Conservation (phyloP, 1,284 basidiomycete genomes). For the Papiliotrema terrestris region DNA sequence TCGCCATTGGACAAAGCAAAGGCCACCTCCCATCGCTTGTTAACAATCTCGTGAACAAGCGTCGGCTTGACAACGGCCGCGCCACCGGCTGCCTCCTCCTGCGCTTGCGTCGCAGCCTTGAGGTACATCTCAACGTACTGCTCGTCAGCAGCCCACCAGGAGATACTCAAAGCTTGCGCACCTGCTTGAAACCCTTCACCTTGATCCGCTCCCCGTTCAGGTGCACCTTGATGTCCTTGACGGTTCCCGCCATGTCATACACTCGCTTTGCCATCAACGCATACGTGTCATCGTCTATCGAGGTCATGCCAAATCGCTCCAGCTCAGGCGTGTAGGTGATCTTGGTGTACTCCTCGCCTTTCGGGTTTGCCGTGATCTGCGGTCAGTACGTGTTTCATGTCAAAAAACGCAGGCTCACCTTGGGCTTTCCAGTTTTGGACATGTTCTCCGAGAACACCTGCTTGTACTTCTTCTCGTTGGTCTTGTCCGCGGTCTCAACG, state of each 20-base stretch:
- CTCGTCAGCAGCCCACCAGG: not conserved
- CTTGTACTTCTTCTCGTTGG: slow-evolving; percentile 83
- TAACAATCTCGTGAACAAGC: slow-evolving; percentile 77
- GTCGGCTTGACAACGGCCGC: slow-evolving; percentile 70
- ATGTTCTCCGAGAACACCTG: slow-evolving; percentile 96
- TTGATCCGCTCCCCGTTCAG: slow-evolving; percentile 90
- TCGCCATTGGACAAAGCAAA: slow-evolving; percentile 85
- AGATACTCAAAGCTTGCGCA: slow-evolving; percentile 11
- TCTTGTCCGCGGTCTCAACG: slow-evolving; percentile 95
- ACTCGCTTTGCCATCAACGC: slow-evolving; percentile 91
- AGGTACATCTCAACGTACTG: slow-evolving; percentile 92
- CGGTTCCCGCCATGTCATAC: slow-evolving; percentile 94
- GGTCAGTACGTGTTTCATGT: slow-evolving; percentile 5
- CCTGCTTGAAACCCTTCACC: slow-evolving; percentile 91
- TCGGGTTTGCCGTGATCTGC: slow-evolving; percentile 79
- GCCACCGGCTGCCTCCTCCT: slow-evolving; percentile 66
- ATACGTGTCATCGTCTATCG: slow-evolving; percentile 87
- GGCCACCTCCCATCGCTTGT: slow-evolving; percentile 87
- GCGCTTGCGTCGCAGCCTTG: slow-evolving; percentile 55
- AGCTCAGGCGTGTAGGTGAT: slow-evolving; percentile 95
- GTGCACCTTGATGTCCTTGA: slow-evolving; percentile 89
- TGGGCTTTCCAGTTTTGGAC: slow-evolving; percentile 78
- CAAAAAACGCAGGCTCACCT: slow-evolving; percentile 42
- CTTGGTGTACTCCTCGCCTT: slow-evolving; percentile 86
- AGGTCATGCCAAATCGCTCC: slow-evolving; percentile 84